Base-by-base conservation (phyloP, 2,329 filamentous ascomycete genomes). In the Magnaporthiopsis incrustans region DNA sequence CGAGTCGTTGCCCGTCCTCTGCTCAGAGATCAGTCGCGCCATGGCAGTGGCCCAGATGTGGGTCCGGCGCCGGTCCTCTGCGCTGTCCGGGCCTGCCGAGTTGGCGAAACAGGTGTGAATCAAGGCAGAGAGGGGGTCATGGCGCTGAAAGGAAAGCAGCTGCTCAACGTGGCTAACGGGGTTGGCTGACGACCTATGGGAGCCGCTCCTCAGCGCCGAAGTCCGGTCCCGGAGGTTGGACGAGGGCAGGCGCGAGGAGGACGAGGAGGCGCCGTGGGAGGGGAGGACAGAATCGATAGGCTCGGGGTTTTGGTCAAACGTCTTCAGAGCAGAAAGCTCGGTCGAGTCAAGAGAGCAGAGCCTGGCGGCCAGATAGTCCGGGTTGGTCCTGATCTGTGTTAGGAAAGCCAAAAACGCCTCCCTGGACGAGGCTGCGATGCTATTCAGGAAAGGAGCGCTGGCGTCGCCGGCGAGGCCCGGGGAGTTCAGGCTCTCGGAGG, bases 31-130 rank as follows among this genome's bases (percentile, higher is more conserved):
- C 68, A 98, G 81, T 69, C 88, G 89, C 53, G 94, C 92, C 75
- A 93, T 92, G 44, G 90, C 87, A 15, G 89, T 90, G 33, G 95
- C 91, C 95, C 94, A 98, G 56, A 93, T 86, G 68, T 94, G 88
- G 59, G 91, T 89, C 69, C 92, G 85, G 71, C 90, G 83, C 67
- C 85, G 83, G 74, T 95, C 90, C 77, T 97, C 93, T 57, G 86
- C 84, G 69, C 90, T 92, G 75, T 93, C 89, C 61, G 90, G 89
- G 33, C 90, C 90, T 66, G 90, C 85, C 25, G 91, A 93, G 73
- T 92, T 91, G 75, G 91, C 91, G 81, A 96, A 97, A 73, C 91
- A 89, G 69, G 92, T 94, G 77, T 95, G 90, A 67, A 97, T 85
- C 68, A 97, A 83, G 65, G 90, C 88, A 67, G 91, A 92, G 61